A percentile compares a stretch with the other conserved stretches of the same genome.
Evolutionary conservation across 257 asterid genomes (phyloP).

Genomic region (Nicotiana obtusifolia): DNA sequence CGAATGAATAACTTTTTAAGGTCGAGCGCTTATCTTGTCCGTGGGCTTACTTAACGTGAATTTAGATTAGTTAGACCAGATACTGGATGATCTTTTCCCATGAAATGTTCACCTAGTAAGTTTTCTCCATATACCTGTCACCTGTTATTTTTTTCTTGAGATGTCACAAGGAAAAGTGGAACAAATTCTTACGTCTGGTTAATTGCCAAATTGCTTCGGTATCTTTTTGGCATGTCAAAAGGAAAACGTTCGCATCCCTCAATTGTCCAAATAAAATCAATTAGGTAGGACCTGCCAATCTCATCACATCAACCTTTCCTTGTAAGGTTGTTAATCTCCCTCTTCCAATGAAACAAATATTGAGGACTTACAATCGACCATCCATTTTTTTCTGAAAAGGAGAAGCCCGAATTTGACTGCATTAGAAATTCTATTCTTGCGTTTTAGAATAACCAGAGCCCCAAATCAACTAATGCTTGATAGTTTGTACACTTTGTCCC

Average conservation of each 20-base stretch:
- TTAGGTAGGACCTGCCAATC: not conserved
- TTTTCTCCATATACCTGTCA: not conserved
- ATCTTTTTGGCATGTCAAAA: constrained; percentile 1
- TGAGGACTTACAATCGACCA: not conserved
- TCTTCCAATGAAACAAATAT: not conserved
- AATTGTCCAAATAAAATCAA: not conserved
- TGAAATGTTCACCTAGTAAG: not conserved
- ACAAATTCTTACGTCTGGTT: not conserved
- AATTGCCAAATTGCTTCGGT: not conserved
- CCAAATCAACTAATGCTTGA: not conserved
- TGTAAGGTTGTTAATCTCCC: not conserved
- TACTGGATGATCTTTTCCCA: not conserved
- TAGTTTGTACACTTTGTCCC: not conserved
- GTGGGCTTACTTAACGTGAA: not conserved
- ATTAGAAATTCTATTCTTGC: not conserved
- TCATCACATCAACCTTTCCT: constrained; percentile 1
- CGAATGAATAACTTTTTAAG: too few relatives aligned
- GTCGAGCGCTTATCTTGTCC: too few relatives aligned
- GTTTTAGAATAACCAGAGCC: not conserved
- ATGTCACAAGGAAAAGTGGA: not conserved
- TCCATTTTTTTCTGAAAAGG: not conserved
- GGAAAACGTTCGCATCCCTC: not conserved
- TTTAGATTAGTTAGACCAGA: not conserved
- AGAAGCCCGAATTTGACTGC: not conserved
- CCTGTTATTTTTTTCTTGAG: not conserved